Percentiles rank a stretch among this genome's conserved stretches.
Evolutionary conservation across 2,329 filamentous ascomycete genomes (phyloP).

Genomic region (Alternaria panax): DNA sequence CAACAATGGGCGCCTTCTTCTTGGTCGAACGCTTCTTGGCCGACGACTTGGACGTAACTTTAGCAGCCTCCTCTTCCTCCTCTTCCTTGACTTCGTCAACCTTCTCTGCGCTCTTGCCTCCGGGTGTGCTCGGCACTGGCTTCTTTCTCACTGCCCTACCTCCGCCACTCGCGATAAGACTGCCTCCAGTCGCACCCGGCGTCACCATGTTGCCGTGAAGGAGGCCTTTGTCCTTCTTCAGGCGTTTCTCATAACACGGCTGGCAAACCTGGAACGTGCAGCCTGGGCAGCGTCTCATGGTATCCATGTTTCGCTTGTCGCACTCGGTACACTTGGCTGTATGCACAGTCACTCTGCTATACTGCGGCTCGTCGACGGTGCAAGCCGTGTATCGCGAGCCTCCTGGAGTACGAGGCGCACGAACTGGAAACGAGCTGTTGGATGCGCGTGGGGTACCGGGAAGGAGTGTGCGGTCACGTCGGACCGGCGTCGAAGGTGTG

Average conservation of each 20-base stretch:
- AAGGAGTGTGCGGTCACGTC: neutral
- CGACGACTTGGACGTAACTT: neutral
- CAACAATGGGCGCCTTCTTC: constrained; percentile 1
- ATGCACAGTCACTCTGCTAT: constrained; percentile 36
- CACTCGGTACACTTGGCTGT: constrained; percentile 50
- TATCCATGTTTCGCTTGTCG: constrained; percentile 41
- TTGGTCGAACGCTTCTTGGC: constrained; percentile 14
- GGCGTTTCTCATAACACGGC: constrained; percentile 31
- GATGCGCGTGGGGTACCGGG: neutral
- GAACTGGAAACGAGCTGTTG: constrained; percentile 6
- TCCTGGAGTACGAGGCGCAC: constrained; percentile 20
- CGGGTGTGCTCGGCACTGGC: neutral
- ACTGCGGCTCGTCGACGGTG: constrained; percentile 28
- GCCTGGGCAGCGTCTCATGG: constrained; percentile 43
- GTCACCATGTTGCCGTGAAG: constrained; percentile 34
- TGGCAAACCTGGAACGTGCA: constrained; percentile 47
- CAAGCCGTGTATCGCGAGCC: constrained; percentile 16
- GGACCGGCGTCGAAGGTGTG: neutral
- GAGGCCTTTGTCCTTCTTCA: constrained; percentile 20
- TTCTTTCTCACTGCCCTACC: constrained; percentile 9
- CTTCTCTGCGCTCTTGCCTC: neutral
- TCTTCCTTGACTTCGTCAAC: neutral
- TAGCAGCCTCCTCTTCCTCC: neutral
- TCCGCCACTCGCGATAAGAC: neutral
- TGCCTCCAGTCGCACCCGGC: neutral